Evolutionary conservation across 768 basidiomycete genomes (phyloP).

Genomic region (Tulasnella sp.): DNA sequence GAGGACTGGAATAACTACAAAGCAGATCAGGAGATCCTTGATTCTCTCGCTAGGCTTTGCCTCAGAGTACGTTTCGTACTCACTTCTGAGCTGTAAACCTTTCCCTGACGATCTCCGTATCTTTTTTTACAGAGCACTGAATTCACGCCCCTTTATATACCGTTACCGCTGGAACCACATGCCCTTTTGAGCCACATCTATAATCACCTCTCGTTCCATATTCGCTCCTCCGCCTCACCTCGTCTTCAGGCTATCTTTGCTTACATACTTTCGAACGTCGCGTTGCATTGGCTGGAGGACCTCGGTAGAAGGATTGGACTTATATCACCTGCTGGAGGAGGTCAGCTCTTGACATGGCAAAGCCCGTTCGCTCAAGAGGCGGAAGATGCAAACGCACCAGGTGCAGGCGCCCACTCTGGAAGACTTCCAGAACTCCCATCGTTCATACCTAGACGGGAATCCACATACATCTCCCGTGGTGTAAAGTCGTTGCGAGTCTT

Average conservation of each 20-base stretch:
- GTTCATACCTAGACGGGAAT: constrained; percentile 47
- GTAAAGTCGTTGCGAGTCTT: constrained; percentile 59
- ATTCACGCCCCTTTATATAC: constrained; percentile 26
- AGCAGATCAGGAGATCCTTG: constrained; percentile 37
- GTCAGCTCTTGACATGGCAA: constrained; percentile 19
- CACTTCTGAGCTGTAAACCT: no score
- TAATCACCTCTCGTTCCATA: constrained; percentile 39
- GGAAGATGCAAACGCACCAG: constrained; percentile 28
- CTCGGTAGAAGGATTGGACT: constrained; percentile 21
- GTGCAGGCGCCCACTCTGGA: constrained; percentile 25
- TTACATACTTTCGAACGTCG: constrained; percentile 23
- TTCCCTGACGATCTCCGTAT: no score
- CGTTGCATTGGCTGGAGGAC: neutral
- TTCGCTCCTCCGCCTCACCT: constrained; percentile 42
- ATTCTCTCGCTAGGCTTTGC: constrained; percentile 47
- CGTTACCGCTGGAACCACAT: constrained; percentile 36
- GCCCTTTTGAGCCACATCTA: constrained; percentile 53
- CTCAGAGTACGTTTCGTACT: constrained; percentile 43
- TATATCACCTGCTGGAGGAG: constrained; percentile 23
- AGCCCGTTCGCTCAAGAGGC: constrained; percentile 22
- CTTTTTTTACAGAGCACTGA: neutral
- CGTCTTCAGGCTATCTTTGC: constrained; percentile 45
- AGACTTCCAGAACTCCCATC: constrained; percentile 37
- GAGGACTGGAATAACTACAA: constrained; percentile 39
- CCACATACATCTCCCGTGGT: constrained; percentile 48